phyloP scores from a whole-genome alignment of 1,284 basidiomycete species.

The Sphagnurus paluster region DNA sequence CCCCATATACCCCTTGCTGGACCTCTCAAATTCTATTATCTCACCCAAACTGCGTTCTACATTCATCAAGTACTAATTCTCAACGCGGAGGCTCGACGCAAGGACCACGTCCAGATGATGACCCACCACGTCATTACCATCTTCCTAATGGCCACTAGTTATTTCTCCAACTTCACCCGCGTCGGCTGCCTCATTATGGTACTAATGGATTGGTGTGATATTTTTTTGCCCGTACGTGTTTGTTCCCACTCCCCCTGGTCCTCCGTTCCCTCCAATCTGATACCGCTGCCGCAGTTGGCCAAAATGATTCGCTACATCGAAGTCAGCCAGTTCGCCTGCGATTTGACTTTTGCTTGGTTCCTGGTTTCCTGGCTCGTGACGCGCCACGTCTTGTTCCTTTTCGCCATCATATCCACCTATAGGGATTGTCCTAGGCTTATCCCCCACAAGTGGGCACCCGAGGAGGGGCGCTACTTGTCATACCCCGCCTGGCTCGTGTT shows the following conservation, averaged over 20 bases:
- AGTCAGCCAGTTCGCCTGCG: constrained; percentile 63
- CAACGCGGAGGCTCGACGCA: constrained; percentile 90
- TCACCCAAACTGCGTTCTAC: constrained; percentile 92
- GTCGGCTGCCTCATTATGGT: constrained; percentile 88
- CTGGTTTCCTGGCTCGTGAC: constrained; percentile 89
- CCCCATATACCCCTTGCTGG: constrained; percentile 80
- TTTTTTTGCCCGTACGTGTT: constrained; percentile 81
- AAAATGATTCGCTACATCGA: constrained; percentile 93
- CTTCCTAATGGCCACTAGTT: constrained; percentile 75
- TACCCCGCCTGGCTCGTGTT: constrained; percentile 49
- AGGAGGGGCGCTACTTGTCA: constrained; percentile 59
- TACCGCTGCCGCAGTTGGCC: constrained; percentile 61
- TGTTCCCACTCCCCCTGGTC: constrained; percentile 4
- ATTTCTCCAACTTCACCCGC: constrained; percentile 83
- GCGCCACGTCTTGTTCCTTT: constrained; percentile 77
- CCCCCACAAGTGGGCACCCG: constrained; percentile 59
- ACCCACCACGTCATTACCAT: constrained; percentile 92
- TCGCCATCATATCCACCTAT: constrained; percentile 65
- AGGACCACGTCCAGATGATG: constrained; percentile 97
- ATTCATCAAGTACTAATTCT: constrained; percentile 90
- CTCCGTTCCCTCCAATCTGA: not conserved
- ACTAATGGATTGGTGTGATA: constrained; percentile 93
- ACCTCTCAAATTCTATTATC: constrained; percentile 89
- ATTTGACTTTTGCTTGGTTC: constrained; percentile 80
- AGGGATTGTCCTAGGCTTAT: constrained; percentile 51